Base-by-base conservation (phyloP, 352 stramenopile species). In the Globisporangium middletonii region DNA sequence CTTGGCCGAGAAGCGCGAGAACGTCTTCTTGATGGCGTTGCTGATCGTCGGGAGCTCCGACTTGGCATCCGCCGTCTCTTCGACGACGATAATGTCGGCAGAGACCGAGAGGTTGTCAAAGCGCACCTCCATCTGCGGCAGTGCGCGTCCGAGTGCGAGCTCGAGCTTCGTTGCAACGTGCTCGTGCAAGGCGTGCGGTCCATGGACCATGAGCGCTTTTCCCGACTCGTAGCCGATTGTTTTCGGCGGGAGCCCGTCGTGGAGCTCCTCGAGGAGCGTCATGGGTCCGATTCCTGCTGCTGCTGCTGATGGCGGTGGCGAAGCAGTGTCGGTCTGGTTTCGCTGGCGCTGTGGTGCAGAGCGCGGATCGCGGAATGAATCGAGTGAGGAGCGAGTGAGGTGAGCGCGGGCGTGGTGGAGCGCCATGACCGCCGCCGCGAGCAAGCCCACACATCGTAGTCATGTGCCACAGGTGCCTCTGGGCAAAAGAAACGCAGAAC, bases 21-120 rank as follows among this genome's bases (percentile, higher is more conserved):
- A 62, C 9, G 55, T 51, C 54, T 62, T 67, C 43, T 66, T 64
- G 53, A 75, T 41, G 37, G 47, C 60, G 50, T 75, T 77, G 19
- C 50, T 33, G 26, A 80, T 53, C 18, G 71, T 80, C 19, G 73
- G 69, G 5, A 83, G 60, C 33, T 79, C 71, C 9, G 61, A 59
- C 37, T 65, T 53, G 37, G 52, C 38, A 11, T 50, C 6, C 4
- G 19, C 27, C 8, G 46, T 67, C 12, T 67, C 57, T 12, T 67
- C 33, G 7, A 38, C 33, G 33, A 38, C 60, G 38, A 42, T 4
- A 5, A 72, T 57, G 41, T 67, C 53, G 6, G 63, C 70, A 15
- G 60, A 56, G 38, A 85, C 15, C 41, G 51, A 56, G 19, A 73
- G 49, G 54, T 70, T 62, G 18, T 45, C 43, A 46, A 71, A 65